These are phyloP conservation scores for Vaccinium darrowii DNA, from an alignment of 148 eudicot genomes.

Conservation along the genomic window DNA sequence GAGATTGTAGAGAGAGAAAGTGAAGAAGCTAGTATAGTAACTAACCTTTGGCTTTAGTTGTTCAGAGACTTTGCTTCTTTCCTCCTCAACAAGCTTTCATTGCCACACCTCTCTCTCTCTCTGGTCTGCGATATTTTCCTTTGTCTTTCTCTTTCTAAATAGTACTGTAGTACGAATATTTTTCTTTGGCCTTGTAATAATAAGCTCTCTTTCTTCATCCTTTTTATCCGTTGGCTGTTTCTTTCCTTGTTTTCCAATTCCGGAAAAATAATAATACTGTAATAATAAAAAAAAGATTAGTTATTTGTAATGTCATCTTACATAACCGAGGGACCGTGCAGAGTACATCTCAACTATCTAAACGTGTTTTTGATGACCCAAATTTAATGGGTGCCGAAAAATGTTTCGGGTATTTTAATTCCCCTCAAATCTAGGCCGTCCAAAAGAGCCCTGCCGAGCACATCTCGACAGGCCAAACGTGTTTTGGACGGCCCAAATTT, in stretches of 20 bases:
- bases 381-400: too few species aligned
- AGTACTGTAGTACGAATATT: not conserved
- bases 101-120: slow-evolving; percentile 20
- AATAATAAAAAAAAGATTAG: too few species aligned
- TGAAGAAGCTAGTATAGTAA: not conserved
- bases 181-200: not conserved
- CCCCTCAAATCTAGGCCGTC: too few species aligned
- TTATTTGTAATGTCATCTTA: not conserved
- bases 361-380: too few species aligned
- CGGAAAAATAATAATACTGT: too few species aligned
- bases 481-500: too few species aligned
- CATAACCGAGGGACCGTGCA: too few species aligned
- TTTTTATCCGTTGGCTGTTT: not conserved
- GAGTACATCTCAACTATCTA: too few species aligned
- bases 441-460: too few species aligned
- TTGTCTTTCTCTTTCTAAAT: not conserved
- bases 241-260: not conserved
- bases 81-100: slow-evolving; percentile 44
- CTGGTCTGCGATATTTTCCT: not conserved
- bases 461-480: too few species aligned
- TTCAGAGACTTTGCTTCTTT: slow-evolving; percentile 21
- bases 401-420: too few species aligned
- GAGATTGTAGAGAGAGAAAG: not conserved
- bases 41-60: slow-evolving; percentile 12
- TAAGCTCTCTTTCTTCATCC: not conserved